Evolutionary conservation across 1,284 basidiomycete species (phyloP), one percentile per base, ranked within the genome.

Genomic region (Trametes hirsuta): DNA sequence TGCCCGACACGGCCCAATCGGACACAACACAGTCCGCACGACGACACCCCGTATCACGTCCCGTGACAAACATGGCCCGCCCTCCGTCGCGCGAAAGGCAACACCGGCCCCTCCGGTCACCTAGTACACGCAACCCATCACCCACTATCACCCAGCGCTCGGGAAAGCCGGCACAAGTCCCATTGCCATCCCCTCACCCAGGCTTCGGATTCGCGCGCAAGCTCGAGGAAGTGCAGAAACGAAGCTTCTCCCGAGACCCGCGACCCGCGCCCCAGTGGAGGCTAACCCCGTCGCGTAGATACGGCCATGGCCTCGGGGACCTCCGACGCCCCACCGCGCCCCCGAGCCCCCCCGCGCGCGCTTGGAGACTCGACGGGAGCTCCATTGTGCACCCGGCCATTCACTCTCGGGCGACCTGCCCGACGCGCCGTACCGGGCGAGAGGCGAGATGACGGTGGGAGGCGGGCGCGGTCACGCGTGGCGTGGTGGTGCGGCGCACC

Each of bases 41-140:
- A 30, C 30, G 30, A 30, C 8, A 18, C 6, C 12, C 11, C 39
- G 39, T 40, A 12, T 40, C 11, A 30, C 11, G 10, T 37, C 36
- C 24, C 25, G 45, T 15, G 8, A 35, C 47, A 22, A 30, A 48
- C 44, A 41, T 25, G 42, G 15, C 53, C 24, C 40, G 45, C 5
- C 53, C 46, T 55, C 53, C 53, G 53, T 47, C 53, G 53, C 53
- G 39, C 53, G 53, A 47, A 55, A 47, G 53, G 46, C 53, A 55
- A 40, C 45, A 55, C 4, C 24, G 53, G 44, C 46, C 53, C 53
- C 45, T 47, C 25, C 53, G 41, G 41, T n/a, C 41, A 36, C 18
- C 39, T 44, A 53, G 18, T 18, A 18, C 18, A 18, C 18, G 18
- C 18, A 18, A 18, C 18, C 8, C 30, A 8, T 8, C 8, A 30